Percentiles rank a stretch among this genome's conserved stretches.
Evolutionary conservation across 768 basidiomycete genomes (phyloP).

Genomic region (Pleurotus tuber-regium): DNA sequence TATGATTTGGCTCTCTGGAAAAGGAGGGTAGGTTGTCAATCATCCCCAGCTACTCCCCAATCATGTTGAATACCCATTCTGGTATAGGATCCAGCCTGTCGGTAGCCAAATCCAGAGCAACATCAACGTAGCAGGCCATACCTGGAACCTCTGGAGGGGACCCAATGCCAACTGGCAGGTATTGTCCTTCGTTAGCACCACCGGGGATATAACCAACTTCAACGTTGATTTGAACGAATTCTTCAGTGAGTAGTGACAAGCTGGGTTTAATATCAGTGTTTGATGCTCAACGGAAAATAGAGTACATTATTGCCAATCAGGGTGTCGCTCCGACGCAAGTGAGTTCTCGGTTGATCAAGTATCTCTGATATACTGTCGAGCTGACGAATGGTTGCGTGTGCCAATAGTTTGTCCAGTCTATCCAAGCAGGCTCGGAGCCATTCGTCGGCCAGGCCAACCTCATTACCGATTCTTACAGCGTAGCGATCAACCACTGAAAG

Average conservation of each 20-base stretch:
- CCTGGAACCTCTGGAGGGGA: slow-evolving; percentile 57
- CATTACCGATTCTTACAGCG: slow-evolving; percentile 38
- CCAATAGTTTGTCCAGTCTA: slow-evolving; percentile 46
- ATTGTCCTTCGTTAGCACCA: slow-evolving; percentile 49
- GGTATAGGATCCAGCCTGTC: slow-evolving; percentile 49
- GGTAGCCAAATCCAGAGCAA: slow-evolving; percentile 44
- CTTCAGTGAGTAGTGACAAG: slow-evolving; percentile 39
- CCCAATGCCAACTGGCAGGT: slow-evolving; percentile 56
- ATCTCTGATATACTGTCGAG: background rate
- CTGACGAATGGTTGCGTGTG: background rate
- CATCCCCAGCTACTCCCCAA: background rate
- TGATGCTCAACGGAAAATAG: slow-evolving; percentile 21
- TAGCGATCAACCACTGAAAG: slow-evolving; percentile 28
- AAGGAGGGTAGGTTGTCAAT: slow-evolving; percentile 40
- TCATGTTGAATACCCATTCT: background rate
- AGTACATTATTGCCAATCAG: slow-evolving; percentile 42
- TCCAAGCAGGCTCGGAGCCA: slow-evolving; percentile 56
- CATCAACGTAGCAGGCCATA: slow-evolving; percentile 42
- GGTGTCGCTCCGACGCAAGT: slow-evolving; percentile 49
- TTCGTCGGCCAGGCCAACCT: slow-evolving; percentile 50
- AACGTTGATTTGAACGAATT: slow-evolving; percentile 51
- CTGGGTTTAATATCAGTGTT: background rate
- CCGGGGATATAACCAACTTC: slow-evolving; percentile 49
- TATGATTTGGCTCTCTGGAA: slow-evolving; percentile 62
- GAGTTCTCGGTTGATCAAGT: slow-evolving; percentile 7